Evolutionary conservation across 108 stramenopile genomes (phyloP).

Genomic region (Mayamaea pseudoterrestris): DNA sequence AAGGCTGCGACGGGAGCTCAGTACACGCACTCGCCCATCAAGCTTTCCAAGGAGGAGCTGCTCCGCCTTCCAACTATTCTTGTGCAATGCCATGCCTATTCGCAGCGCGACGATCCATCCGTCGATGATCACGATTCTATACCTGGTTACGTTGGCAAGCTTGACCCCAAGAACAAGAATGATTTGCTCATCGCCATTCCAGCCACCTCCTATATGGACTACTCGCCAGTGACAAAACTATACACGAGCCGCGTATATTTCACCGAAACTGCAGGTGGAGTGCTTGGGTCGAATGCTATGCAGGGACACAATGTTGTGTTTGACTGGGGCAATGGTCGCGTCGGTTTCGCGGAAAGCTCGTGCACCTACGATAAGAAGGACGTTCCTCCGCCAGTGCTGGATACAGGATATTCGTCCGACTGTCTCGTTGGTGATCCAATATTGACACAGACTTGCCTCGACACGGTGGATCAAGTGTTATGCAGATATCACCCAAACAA

Average conservation of each 20-base stretch:
- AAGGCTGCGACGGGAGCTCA: constrained; percentile 46
- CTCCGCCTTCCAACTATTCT: constrained; percentile 56
- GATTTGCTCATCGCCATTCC: constrained; percentile 76
- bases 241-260: constrained; percentile 43
- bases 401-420: constrained; percentile 6
- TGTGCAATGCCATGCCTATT: constrained; percentile 36
- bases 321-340: constrained; percentile 71
- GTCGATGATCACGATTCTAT: constrained; percentile 22
- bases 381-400: constrained; percentile 3
- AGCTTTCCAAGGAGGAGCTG: constrained; percentile 38
- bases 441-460: constrained; percentile 3
- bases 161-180: constrained; percentile 39
- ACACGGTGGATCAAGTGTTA: constrained; percentile 1
- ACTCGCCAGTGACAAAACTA: constrained; percentile 26
- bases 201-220: constrained; percentile 71
- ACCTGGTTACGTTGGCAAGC: constrained; percentile 47
- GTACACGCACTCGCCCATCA: constrained; percentile 49
- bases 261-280: constrained; percentile 64
- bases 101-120: not conserved
- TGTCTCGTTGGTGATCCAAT: constrained; percentile 5
- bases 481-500: constrained; percentile 21
- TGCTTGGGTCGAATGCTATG: constrained; percentile 94
- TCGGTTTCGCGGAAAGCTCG: constrained; percentile 88
- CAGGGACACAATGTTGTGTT: constrained; percentile 92
- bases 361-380: constrained; percentile 45